Base-by-base conservation (phyloP, 176 grass and related monocot species). In the Eragrostis nindensis region DNA sequence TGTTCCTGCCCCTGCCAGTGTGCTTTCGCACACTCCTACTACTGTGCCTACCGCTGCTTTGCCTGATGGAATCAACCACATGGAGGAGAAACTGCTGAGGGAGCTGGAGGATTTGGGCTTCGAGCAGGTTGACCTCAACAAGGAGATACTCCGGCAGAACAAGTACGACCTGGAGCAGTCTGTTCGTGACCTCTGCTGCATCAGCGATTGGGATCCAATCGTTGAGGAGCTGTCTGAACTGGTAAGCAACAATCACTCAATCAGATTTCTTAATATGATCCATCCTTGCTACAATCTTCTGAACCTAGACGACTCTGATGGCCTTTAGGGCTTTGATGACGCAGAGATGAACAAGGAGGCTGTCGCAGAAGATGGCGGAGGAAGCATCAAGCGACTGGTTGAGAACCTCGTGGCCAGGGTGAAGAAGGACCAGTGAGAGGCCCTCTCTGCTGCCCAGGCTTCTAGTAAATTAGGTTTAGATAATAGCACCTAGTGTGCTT, bases 81-180 rank as follows among this genome's bases (percentile, higher is more conserved):
- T 84, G 39, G 92, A 98, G 86, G 88, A 87, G 49, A 76, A 61
- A 24, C 75, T 92, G 81, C 63, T 98, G 19, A 84, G 64, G 43
- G 86, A 89, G 71, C 84, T 98, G 36, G 86, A 81, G 82, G 59
- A 76, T 6, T 90, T 94, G 86, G 95, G 95, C 54, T 98, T 98
- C 38, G 75, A 59, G 70, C 83, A 91, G 53, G 54, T 68, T 71
- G 90, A 92, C 27, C 82, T 98, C 60, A 98, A 98, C 86, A 98
- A 91, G 77, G 77, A 94, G 62, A 70, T 94, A 52, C 87, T 98
- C 22, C 80, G 88, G 80, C 56, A 73, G 77, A 95, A 95, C 16
- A 80, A 89, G 45, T 91, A 93, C 22, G 66, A 95, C 50, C 27
- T 98, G 71, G 88, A 90, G 48, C 68, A 89, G 49, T 89, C 83